Conservation (phyloP, 345 rosid species). For the Viola odorata region DNA sequence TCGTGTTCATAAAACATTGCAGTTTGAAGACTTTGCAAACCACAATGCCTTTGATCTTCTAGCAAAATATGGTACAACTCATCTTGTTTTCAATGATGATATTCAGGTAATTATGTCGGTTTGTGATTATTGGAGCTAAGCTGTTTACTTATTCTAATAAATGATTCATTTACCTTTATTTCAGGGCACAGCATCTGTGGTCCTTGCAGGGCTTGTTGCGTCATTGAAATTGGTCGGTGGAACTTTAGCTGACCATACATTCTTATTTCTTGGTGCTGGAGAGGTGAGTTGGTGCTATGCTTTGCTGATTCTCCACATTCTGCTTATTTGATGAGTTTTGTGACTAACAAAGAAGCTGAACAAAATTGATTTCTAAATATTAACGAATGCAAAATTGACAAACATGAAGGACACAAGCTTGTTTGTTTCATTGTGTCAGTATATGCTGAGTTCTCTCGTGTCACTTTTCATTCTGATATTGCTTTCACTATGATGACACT, state of each 20-base stretch:
- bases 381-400: too few relatives aligned
- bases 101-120: constrained; percentile 61
- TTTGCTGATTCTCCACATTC: too few relatives aligned
- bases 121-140: background rate
- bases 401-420: too few relatives aligned
- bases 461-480: too few relatives aligned
- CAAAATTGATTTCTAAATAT: too few relatives aligned
- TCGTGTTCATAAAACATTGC: constrained; percentile 16
- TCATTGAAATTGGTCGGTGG: constrained; percentile 75
- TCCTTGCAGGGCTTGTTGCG: constrained; percentile 87
- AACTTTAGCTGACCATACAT: constrained; percentile 65
- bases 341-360: too few relatives aligned
- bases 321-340: too few relatives aligned
- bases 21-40: constrained; percentile 98
- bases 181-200: constrained; percentile 99
- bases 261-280: constrained; percentile 96
- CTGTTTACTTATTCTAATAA: background rate
- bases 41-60: constrained; percentile 93
- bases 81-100: constrained; percentile 96
- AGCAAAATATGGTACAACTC: constrained; percentile 81
- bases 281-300: too few relatives aligned
- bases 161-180: constrained; percentile 2
- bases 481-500: too few relatives aligned
- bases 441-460: too few relatives aligned
- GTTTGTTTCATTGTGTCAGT: too few relatives aligned